Conservation (phyloP, 768 basidiomycete species). For the Boletus vinaceobasis region DNA sequence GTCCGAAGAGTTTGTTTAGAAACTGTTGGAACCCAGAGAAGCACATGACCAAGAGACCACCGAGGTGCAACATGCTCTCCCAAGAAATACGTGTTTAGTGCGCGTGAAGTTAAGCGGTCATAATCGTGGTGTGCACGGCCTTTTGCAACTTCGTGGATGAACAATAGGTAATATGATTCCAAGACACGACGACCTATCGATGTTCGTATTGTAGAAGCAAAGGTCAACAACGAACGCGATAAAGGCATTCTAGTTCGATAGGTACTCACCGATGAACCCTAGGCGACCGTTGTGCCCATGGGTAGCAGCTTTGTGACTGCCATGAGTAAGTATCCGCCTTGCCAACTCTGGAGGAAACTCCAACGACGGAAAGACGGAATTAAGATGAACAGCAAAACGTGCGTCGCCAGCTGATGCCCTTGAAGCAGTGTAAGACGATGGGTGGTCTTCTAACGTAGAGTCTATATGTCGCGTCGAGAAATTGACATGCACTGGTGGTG, state of each 20-base stretch:
- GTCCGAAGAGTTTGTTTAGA: slow-evolving; percentile 33
- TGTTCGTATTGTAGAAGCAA: neutral
- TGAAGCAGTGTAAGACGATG: neutral
- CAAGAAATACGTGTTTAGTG: slow-evolving; percentile 66
- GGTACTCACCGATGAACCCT: slow-evolving; percentile 59
- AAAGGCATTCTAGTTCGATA: neutral
- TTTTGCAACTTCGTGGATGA: slow-evolving; percentile 55
- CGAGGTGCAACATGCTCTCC: slow-evolving; percentile 70
- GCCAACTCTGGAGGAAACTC: slow-evolving; percentile 71
- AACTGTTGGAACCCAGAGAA: slow-evolving; percentile 71
- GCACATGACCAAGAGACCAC: slow-evolving; percentile 72
- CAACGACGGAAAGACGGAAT: slow-evolving; percentile 60
- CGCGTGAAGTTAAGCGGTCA: slow-evolving; percentile 51
- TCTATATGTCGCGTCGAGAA: slow-evolving; percentile 15
- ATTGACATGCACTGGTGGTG: neutral
- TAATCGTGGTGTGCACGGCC: slow-evolving; percentile 51
- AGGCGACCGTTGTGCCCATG: slow-evolving; percentile 71
- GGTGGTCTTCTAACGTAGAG: neutral
- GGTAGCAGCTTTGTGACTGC: slow-evolving; percentile 62
- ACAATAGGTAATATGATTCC: slow-evolving; percentile 70
- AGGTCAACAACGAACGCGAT: neutral
- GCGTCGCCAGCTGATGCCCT: slow-evolving; percentile 13
- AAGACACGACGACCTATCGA: slow-evolving; percentile 69
- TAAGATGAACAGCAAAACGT: slow-evolving; percentile 51
- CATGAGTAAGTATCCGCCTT: slow-evolving; percentile 71